Conservation (phyloP, 2,329 filamentous ascomycete species). For the Cryphonectria parasitica region DNA sequence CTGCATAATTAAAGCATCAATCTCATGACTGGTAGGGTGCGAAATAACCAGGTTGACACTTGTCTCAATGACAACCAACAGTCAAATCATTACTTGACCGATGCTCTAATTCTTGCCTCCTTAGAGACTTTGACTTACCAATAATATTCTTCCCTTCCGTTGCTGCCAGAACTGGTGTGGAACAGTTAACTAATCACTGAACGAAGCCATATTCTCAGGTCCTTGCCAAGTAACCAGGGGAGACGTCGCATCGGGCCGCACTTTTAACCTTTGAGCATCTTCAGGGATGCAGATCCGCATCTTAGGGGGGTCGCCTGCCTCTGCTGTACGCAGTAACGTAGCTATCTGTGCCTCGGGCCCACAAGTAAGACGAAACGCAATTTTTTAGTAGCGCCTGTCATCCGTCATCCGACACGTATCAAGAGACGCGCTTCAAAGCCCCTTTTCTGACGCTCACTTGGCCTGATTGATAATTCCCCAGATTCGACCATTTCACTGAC, state of each 20-base stretch:
- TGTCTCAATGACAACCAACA: too few species aligned
- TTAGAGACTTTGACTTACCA: too few species aligned
- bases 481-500: not conserved
- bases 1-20: too few species aligned
- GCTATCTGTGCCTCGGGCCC: not conserved
- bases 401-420: slow-evolving; percentile 9
- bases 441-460: not conserved
- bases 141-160: not conserved
- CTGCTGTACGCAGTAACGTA: not conserved
- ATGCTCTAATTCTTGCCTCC: not conserved
- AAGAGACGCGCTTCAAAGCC: not conserved
- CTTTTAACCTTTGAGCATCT: not conserved
- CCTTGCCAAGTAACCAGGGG: not conserved
- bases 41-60: too few species aligned
- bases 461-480: not conserved
- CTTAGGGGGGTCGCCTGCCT: not conserved
- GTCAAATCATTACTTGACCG: not conserved
- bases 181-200: not conserved
- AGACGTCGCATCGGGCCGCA: not conserved
- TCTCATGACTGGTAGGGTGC: too few species aligned
- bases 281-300: slow-evolving; percentile 1
- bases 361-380: slow-evolving; percentile 2
- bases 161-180: not conserved
- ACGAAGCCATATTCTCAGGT: not conserved
- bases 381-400: not conserved